Conservation (phyloP, 768 basidiomycete genomes). For the Russula ochroleuca region DNA sequence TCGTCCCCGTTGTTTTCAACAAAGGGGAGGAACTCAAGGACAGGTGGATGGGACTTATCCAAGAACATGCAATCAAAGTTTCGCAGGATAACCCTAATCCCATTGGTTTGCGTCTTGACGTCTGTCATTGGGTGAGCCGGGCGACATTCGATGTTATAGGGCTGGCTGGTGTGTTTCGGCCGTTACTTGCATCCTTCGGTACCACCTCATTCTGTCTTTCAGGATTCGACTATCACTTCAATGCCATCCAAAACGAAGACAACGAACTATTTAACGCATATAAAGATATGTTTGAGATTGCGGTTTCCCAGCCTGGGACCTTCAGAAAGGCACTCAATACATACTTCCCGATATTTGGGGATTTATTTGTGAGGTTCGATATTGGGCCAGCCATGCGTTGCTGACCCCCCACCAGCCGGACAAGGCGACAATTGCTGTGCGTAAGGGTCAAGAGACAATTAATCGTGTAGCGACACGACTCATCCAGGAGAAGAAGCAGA, state of each 20-base stretch:
- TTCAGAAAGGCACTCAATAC: constrained; percentile 47
- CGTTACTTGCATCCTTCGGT: not conserved
- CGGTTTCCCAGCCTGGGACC: constrained; percentile 52
- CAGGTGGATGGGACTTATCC: constrained; percentile 53
- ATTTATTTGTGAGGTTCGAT: constrained; percentile 49
- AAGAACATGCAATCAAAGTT: constrained; percentile 33
- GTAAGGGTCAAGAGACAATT: constrained; percentile 58
- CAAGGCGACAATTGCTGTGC: constrained; percentile 44
- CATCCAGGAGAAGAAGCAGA: constrained; percentile 74
- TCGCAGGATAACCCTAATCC: constrained; percentile 12
- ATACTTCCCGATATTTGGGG: constrained; percentile 54
- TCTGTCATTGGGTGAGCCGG: constrained; percentile 76
- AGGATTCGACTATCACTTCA: constrained; percentile 88
- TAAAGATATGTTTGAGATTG: constrained; percentile 79
- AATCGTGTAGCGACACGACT: constrained; percentile 66
- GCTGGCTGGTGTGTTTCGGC: constrained; percentile 55
- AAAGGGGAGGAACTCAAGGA: constrained; percentile 61
- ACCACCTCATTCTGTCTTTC: not conserved
- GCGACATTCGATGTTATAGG: constrained; percentile 91
- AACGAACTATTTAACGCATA: constrained; percentile 77
- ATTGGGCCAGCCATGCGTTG: not conserved
- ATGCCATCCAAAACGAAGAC: constrained; percentile 72
- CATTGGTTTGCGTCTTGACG: constrained; percentile 51
- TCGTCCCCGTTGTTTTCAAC: constrained; percentile 66
- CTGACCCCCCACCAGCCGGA: constrained; percentile 47